These are phyloP conservation scores for Fusarium coicis DNA, from an alignment of 2,329 filamentous ascomycete species.

Conservation along the genomic window DNA sequence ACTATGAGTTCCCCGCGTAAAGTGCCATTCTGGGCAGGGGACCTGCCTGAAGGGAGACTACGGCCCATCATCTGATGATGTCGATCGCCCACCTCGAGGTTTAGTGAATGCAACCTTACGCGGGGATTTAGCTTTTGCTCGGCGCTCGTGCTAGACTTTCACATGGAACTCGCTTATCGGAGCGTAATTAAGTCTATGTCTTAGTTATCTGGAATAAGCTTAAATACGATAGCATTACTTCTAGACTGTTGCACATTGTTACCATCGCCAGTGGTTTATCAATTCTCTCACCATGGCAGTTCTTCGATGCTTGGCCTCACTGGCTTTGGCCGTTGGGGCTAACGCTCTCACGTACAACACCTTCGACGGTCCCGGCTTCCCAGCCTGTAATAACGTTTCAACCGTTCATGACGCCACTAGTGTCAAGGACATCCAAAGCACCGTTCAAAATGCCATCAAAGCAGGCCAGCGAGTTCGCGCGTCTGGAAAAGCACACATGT, in stretches of 20 bases:
- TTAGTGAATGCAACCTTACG: neutral
- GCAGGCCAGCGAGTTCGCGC: neutral
- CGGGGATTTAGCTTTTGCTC: neutral
- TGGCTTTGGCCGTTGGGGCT: neutral
- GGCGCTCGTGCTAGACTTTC: neutral
- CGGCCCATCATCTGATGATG: neutral
- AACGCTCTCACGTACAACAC: neutral
- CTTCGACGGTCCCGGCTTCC: neutral
- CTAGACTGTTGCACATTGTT: too few species aligned
- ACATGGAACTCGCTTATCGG: neutral
- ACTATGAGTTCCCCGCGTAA: neutral
- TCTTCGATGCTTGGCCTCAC: neutral
- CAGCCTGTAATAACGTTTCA: neutral
- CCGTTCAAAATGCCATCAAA: neutral
- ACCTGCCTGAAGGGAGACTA: neutral
- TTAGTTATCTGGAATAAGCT: neutral
- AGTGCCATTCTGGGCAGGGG: neutral
- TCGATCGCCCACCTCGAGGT: neutral
- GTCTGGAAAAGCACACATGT: conserved; percentile 2
- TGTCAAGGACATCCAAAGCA: conserved; percentile 7
- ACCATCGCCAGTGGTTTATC: neutral
- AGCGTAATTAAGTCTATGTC: neutral
- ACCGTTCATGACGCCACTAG: neutral
- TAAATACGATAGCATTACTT: neutral
- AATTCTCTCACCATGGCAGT: neutral